phyloP scores from a whole-genome alignment of 345 rosid species.

The Xanthoceras sorbifolium region DNA sequence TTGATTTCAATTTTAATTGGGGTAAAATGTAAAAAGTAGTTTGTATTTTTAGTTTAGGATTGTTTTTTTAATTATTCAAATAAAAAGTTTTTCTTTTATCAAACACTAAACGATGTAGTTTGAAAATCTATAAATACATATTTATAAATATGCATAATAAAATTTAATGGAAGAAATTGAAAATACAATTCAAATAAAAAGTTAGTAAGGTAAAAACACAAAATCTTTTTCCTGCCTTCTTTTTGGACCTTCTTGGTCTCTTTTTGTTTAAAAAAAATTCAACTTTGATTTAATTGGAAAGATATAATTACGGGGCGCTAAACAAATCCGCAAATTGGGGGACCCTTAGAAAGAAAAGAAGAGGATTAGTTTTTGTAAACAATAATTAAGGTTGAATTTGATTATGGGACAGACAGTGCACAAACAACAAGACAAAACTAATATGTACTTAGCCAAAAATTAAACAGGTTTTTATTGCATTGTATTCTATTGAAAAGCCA shows the following conservation, averaged over 20 bases:
- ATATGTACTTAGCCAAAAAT: slow-evolving; percentile 16
- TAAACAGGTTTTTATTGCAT: slow-evolving; percentile 37
- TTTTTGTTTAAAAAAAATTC: slow-evolving; percentile 29
- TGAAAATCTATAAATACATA: too few species aligned
- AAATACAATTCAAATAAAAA: too few species aligned
- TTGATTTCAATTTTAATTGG: too few species aligned
- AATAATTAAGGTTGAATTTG: slow-evolving; percentile 14
- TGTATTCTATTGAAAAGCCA: slow-evolving; percentile 52
- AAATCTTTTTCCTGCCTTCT: slow-evolving; percentile 36
- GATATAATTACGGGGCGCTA: slow-evolving; percentile 39
- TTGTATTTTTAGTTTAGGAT: slow-evolving; percentile 20
- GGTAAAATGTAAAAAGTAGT: slow-evolving; percentile 22
- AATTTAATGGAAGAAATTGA: too few species aligned
- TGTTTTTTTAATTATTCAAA: slow-evolving; percentile 9
- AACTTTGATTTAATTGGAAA: slow-evolving; percentile 29
- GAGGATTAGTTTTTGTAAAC: slow-evolving; percentile 16
- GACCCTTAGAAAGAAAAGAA: slow-evolving; percentile 34
- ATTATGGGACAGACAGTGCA: slow-evolving; percentile 32
- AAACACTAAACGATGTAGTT: too few species aligned
- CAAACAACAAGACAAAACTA: slow-evolving; percentile 57
- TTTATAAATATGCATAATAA: too few species aligned
- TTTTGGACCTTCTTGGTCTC: slow-evolving; percentile 36
- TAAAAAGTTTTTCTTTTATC: too few species aligned
- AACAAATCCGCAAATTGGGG: slow-evolving; percentile 32
- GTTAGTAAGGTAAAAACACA: slow-evolving; percentile 42